Percentiles rank a stretch among this genome's conserved stretches.
Evolutionary conservation across 257 asterid genomes (phyloP).

Genomic region (Osmanthus fragrans): DNA sequence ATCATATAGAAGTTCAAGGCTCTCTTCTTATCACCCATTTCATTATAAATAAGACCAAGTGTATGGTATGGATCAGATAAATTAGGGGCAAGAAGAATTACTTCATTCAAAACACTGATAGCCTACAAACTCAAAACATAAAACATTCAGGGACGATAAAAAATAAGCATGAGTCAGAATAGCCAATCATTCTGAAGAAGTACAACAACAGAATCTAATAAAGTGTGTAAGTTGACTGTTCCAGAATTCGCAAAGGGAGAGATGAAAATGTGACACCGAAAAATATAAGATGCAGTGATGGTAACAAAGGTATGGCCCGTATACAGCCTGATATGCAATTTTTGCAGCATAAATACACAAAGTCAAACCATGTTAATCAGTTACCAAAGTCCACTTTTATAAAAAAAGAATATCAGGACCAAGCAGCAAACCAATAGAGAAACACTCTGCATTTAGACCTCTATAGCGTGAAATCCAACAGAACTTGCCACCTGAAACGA

Average conservation of each 20-base stretch:
- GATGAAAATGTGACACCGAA: not conserved
- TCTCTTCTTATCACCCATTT: constrained; percentile 58
- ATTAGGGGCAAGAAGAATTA: constrained; percentile 79
- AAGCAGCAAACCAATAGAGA: not conserved
- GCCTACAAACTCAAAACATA: constrained; percentile 55
- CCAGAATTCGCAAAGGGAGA: not conserved
- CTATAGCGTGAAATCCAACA: not conserved
- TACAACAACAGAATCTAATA: not conserved
- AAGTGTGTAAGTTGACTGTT: not conserved
- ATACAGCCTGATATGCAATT: not conserved
- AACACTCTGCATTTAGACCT: constrained; percentile 15
- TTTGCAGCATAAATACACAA: constrained; percentile 1
- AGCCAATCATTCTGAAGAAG: not conserved
- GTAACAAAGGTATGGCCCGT: not conserved
- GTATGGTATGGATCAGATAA: constrained; percentile 73
- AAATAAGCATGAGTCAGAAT: constrained; percentile 19
- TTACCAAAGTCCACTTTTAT: not conserved
- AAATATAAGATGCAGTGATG: not conserved
- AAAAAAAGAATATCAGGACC: not conserved
- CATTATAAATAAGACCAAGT: constrained; percentile 68
- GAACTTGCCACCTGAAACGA: not conserved
- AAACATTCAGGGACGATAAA: constrained; percentile 10
- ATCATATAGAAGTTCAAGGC: constrained; percentile 74
- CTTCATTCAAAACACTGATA: constrained; percentile 55
- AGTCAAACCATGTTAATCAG: not conserved